These are phyloP conservation scores for Syncephalis fuscata DNA, from an alignment of 371 early-diverging fungal species.

Conservation along the genomic window DNA sequence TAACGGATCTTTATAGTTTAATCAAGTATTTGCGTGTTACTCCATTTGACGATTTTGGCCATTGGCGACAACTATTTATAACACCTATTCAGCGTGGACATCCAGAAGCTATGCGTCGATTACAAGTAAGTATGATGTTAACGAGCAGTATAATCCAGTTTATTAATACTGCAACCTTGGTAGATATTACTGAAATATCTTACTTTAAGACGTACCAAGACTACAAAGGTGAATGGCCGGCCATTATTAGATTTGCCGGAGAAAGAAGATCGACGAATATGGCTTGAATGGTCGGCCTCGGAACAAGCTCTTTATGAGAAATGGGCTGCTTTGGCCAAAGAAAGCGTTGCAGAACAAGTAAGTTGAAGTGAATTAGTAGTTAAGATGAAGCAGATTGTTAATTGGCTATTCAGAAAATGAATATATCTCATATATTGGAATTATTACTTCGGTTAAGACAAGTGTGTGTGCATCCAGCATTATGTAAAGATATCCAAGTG, in stretches of 20 bases:
- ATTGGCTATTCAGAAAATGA: no score
- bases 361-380: constrained; percentile 19
- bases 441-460: no score
- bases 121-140: no score
- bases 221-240: constrained; percentile 29
- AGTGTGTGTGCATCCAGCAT: no score
- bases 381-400: no score
- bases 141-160: no score
- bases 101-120: constrained; percentile 21
- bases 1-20: constrained; percentile 47
- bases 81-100: constrained; percentile 26
- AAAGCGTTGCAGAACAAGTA: constrained; percentile 19
- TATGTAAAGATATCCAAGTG: no score
- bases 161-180: no score
- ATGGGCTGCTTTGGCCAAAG: constrained; percentile 16
- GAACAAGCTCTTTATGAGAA: constrained; percentile 35
- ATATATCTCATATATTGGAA: no score
- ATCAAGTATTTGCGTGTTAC: constrained; percentile 50
- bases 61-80: constrained; percentile 28
- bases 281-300: constrained; percentile 21
- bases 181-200: constrained; percentile 44
- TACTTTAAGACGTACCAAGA: constrained; percentile 44
- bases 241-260: constrained; percentile 37
- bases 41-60: constrained; percentile 28
- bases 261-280: constrained; percentile 16